These are phyloP conservation scores for Pseudozyma thailandica DNA, from an alignment of 1,284 basidiomycete species.

Conservation along the genomic window DNA sequence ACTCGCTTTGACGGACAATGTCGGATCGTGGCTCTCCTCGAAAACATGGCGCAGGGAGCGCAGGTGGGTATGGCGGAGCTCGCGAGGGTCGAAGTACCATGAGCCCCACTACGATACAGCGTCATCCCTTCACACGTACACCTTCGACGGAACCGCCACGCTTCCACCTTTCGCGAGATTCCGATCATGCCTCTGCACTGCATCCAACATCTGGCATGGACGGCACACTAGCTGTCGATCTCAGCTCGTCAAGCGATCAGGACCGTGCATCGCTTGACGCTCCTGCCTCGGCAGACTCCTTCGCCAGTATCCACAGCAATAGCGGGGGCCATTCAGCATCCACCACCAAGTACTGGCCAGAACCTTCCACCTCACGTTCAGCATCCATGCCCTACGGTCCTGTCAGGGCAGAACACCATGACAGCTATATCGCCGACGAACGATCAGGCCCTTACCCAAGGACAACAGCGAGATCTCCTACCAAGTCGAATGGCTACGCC, in stretches of 20 bases:
- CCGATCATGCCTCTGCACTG: neutral
- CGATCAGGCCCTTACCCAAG: conserved; percentile 21
- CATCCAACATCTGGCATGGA: conserved; percentile 8
- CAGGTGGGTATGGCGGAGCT: neutral
- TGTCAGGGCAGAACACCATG: conserved; percentile 3
- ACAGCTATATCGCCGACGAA: conserved; percentile 15
- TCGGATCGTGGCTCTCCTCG: conserved; percentile 19
- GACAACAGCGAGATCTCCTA: conserved; percentile 16
- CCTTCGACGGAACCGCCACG: conserved; percentile 41
- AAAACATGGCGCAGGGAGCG: conserved; percentile 2
- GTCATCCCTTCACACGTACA: conserved; percentile 34
- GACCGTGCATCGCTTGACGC: conserved; percentile 17
- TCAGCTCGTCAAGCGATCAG: conserved; percentile 21
- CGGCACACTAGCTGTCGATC: conserved; percentile 24
- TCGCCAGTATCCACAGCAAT: neutral
- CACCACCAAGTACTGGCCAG: conserved; percentile 28
- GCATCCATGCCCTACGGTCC: conserved; percentile 7
- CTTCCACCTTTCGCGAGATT: conserved; percentile 26
- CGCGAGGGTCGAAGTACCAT: neutral
- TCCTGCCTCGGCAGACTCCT: conserved; percentile 17
- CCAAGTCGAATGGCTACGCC: conserved; percentile 38
- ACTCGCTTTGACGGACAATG: conserved; percentile 5
- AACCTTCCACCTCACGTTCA: conserved; percentile 13
- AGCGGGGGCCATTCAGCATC: conserved; percentile 3
- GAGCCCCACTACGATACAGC: conserved; percentile 21